Conservation (phyloP, 1,284 basidiomycete species). For the Malassezia sp. region DNA sequence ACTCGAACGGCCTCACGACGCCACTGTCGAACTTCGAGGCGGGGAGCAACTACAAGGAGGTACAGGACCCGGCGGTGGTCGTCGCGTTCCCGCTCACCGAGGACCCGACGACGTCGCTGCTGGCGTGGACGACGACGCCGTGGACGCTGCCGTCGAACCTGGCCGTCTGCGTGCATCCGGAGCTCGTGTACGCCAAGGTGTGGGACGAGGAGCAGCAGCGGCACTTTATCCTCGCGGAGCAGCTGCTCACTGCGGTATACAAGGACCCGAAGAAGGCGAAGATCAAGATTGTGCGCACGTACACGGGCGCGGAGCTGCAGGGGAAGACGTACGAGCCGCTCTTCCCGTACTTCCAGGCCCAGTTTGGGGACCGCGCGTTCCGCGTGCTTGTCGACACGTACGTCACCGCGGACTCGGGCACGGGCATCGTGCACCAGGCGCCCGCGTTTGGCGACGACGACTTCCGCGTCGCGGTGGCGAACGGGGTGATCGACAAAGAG, state of each 20-base stretch:
- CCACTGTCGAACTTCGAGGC: slow-evolving; percentile 98
- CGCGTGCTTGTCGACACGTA: slow-evolving; percentile 80
- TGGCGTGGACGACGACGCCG: slow-evolving; percentile 98
- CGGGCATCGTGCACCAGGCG: slow-evolving; percentile 97
- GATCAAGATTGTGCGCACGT: slow-evolving; percentile 73
- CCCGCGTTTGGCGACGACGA: slow-evolving; percentile 98
- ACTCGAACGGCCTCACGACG: slow-evolving; percentile 90
- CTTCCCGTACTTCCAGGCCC: slow-evolving; percentile 88
- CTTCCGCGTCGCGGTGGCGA: slow-evolving; percentile 76
- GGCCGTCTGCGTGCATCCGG: slow-evolving; percentile 87
- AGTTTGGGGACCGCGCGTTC: slow-evolving; percentile 89
- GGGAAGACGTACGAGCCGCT: slow-evolving; percentile 93
- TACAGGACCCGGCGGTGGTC: slow-evolving; percentile 87
- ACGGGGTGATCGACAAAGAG: slow-evolving; percentile 69
- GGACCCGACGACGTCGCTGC: slow-evolving; percentile 75
- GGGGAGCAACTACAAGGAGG: slow-evolving; percentile 80
- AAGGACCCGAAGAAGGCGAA: slow-evolving; percentile 97
- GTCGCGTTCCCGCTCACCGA: slow-evolving; percentile 85
- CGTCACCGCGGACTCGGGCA: slow-evolving; percentile 85
- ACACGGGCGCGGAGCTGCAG: slow-evolving; percentile 81
- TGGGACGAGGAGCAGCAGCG: slow-evolving; percentile 75
- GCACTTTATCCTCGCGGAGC: slow-evolving; percentile 87
- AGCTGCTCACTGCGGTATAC: slow-evolving; percentile 76
- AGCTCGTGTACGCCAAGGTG: slow-evolving; percentile 93
- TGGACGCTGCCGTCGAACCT: slow-evolving; percentile 97